Percentiles rank a stretch among this genome's conserved stretches.
These are phyloP conservation scores for Ceratocystiopsis brevicomis DNA, from an alignment of 2,329 filamentous ascomycete species.

Conservation along the genomic window DNA sequence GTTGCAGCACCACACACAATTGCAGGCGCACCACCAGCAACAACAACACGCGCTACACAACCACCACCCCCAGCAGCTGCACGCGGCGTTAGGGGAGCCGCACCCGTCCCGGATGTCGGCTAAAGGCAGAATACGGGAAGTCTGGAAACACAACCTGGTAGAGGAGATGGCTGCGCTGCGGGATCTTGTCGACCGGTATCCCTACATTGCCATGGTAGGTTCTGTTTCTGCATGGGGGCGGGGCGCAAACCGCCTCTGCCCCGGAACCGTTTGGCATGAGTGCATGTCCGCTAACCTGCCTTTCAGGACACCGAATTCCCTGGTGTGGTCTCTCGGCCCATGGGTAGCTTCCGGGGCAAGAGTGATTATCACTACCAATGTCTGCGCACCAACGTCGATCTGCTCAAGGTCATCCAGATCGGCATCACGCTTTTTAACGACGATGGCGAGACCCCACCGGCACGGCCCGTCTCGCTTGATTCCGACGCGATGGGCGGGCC, in stretches of 20 bases:
- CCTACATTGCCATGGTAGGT: slow-evolving; percentile 92
- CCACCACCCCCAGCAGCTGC: slow-evolving; percentile 12
- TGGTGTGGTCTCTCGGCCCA: slow-evolving; percentile 88
- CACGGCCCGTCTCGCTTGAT: slow-evolving; percentile 36
- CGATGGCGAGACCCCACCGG: slow-evolving; percentile 69
- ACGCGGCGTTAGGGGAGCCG: slow-evolving; percentile 24
- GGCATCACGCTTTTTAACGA: slow-evolving; percentile 86
- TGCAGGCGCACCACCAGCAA: slow-evolving; percentile 32
- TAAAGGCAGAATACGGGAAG: slow-evolving; percentile 77
- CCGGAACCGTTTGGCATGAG: too few relatives aligned
- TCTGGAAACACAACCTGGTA: slow-evolving; percentile 82
- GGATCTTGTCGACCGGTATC: slow-evolving; percentile 72
- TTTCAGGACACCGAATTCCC: slow-evolving; percentile 88
- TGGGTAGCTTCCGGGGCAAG: slow-evolving; percentile 85
- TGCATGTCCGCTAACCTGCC: background rate
- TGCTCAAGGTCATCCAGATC: slow-evolving; percentile 93
- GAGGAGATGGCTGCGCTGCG: slow-evolving; percentile 79
- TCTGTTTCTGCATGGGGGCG: background rate
- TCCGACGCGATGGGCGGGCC: slow-evolving; percentile 19
- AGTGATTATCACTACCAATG: slow-evolving; percentile 99
- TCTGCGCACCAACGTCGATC: slow-evolving; percentile 86
- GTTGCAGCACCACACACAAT: slow-evolving; percentile 25
- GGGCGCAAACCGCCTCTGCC: too few relatives aligned
- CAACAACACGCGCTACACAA: slow-evolving; percentile 44
- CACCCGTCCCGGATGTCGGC: slow-evolving; percentile 36